Evolutionary conservation across 169 alveolate genomes (phyloP).

Genomic region (Plasmodium vinckei): DNA sequence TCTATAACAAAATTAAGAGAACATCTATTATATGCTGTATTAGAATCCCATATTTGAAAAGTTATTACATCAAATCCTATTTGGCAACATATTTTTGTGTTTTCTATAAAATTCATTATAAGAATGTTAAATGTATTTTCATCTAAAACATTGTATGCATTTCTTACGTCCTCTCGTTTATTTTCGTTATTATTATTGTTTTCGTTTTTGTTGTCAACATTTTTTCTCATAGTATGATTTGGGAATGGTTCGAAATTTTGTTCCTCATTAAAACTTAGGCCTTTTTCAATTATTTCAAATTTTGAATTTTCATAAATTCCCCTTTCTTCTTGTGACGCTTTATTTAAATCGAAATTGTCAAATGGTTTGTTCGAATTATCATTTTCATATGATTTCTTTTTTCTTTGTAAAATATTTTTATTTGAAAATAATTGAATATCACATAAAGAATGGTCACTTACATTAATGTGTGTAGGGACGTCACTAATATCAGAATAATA

Average conservation of each 20-base stretch:
- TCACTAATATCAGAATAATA: constrained; percentile 28
- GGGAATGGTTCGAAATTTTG: too few relatives aligned
- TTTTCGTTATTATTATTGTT: background rate
- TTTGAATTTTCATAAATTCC: background rate
- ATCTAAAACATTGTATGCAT: constrained; percentile 10
- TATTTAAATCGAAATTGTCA: constrained; percentile 20
- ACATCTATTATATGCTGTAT: constrained; percentile 69
- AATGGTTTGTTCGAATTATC: constrained; percentile 10
- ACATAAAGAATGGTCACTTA: constrained; percentile 3
- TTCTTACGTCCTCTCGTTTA: background rate
- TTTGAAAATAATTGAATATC: constrained; percentile 4
- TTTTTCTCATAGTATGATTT: too few relatives aligned
- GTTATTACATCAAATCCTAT: constrained; percentile 50
- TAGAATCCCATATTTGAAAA: constrained; percentile 73
- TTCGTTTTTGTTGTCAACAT: background rate
- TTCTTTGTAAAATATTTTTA: constrained; percentile 1
- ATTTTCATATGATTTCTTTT: background rate
- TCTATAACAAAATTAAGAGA: constrained; percentile 74
- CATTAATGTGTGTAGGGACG: constrained; percentile 4
- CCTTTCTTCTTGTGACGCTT: background rate
- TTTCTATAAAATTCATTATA: constrained; percentile 60
- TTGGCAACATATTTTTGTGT: constrained; percentile 19
- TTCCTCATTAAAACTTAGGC: background rate
- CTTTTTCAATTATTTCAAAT: background rate
- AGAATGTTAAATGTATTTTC: constrained; percentile 20